Conservation (phyloP, 768 basidiomycete genomes). For the Lentinula aciculospora region DNA sequence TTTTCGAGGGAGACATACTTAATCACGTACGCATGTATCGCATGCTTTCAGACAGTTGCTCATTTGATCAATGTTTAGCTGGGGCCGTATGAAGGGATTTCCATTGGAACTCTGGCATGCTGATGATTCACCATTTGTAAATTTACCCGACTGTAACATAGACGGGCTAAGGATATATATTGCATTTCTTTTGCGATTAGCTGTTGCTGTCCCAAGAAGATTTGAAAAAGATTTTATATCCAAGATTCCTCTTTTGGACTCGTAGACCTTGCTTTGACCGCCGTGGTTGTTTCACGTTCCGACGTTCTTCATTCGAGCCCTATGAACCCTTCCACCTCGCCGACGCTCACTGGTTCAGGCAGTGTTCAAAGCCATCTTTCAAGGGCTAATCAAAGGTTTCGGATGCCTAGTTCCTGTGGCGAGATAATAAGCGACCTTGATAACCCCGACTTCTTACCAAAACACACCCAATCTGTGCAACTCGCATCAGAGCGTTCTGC, state of each 20-base stretch:
- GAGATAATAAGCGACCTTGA: not conserved
- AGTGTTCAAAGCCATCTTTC: constrained; percentile 44
- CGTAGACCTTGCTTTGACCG: constrained; percentile 4
- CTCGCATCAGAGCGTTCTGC: not conserved
- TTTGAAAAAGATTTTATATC: not conserved
- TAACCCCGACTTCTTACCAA: not conserved
- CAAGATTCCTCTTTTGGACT: not conserved
- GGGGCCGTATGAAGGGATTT: constrained; percentile 50
- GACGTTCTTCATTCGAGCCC: not conserved
- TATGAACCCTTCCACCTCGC: constrained; percentile 17
- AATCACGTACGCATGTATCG: constrained; percentile 38
- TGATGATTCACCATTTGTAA: not conserved
- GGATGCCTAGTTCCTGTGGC: constrained; percentile 22
- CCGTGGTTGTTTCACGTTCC: too few species aligned
- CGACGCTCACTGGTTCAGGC: constrained; percentile 24
- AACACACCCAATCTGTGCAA: not conserved
- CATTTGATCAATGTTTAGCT: constrained; percentile 20
- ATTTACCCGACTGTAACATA: too few species aligned
- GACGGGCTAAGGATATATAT: too few species aligned
- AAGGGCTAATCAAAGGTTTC: constrained; percentile 19
- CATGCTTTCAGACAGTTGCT: not conserved
- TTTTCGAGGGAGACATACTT: constrained; percentile 41
- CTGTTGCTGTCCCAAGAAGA: not conserved
- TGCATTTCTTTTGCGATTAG: too few species aligned
- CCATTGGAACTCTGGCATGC: constrained; percentile 42